Evolutionary conservation across 129 eudicot species (phyloP).

Genomic region (Flaveria sonorensis): DNA sequence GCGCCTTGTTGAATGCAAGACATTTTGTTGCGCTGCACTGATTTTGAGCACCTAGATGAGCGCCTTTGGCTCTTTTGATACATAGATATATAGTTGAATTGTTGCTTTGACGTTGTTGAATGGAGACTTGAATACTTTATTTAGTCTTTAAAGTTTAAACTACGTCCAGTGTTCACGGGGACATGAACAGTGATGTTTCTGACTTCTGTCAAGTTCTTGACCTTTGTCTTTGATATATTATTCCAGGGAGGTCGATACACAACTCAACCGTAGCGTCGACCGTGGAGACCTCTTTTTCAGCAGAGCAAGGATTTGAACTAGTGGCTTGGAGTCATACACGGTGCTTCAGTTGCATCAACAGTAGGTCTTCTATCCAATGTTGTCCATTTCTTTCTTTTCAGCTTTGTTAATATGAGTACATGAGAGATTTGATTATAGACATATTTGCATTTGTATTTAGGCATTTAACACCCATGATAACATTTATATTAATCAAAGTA

Average conservation of each 20-base stretch:
- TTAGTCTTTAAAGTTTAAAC: background rate
- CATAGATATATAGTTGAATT: background rate
- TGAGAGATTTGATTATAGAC: too few species aligned
- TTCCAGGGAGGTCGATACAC: background rate
- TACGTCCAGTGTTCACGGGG: background rate
- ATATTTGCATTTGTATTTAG: too few species aligned
- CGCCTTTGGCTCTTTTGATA: background rate
- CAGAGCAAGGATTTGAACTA: background rate
- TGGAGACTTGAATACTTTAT: background rate
- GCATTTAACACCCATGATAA: too few species aligned
- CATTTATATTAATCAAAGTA: background rate
- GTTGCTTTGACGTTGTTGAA: background rate
- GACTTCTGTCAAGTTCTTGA: too few species aligned
- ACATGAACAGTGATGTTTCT: background rate
- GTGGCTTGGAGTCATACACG: background rate
- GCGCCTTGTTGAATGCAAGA: too few species aligned
- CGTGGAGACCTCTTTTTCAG: background rate
- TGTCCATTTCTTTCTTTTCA: too few species aligned
- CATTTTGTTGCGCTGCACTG: too few species aligned
- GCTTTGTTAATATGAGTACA: too few species aligned
- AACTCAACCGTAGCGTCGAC: background rate
- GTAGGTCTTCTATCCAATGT: too few species aligned
- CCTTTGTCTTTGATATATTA: background rate
- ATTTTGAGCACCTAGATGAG: too few species aligned
- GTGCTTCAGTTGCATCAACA: too few species aligned